Percentiles rank a stretch among this genome's conserved stretches.
Conservation (phyloP, 352 stramenopile species). For the Elongisporangium prolatum region DNA sequence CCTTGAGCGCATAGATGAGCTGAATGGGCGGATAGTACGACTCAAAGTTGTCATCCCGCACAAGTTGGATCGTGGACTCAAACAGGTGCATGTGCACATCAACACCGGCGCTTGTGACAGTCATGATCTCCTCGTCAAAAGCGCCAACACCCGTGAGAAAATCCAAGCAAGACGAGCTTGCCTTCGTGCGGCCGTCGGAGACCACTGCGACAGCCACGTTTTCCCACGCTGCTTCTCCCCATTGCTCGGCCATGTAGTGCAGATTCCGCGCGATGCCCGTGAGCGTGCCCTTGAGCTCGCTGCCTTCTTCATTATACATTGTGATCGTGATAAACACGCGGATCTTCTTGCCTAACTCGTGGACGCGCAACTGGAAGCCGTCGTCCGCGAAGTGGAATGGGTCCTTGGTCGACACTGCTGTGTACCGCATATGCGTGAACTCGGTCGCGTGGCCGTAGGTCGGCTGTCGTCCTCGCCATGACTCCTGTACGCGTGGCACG, state of each 20-base stretch:
- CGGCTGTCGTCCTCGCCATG: slow-evolving; percentile 25
- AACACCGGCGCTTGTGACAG: slow-evolving; percentile 33
- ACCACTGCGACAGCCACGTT: slow-evolving; percentile 32
- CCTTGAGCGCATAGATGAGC: slow-evolving; percentile 47
- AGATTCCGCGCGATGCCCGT: slow-evolving; percentile 35
- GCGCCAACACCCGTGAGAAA: slow-evolving; percentile 29
- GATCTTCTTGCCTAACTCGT: slow-evolving; percentile 25
- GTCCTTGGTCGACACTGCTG: slow-evolving; percentile 36
- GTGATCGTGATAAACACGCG: slow-evolving; percentile 47
- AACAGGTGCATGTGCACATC: slow-evolving; percentile 43
- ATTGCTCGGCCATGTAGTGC: slow-evolving; percentile 34
- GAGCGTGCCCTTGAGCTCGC: slow-evolving; percentile 31
- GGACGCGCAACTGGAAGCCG: slow-evolving; percentile 31
- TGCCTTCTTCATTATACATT: slow-evolving; percentile 49
- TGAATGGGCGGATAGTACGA: slow-evolving; percentile 43
- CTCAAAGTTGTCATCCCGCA: slow-evolving; percentile 34
- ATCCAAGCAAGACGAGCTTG: slow-evolving; percentile 29
- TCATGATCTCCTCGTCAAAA: slow-evolving; percentile 57
- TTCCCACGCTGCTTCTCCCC: slow-evolving; percentile 32
- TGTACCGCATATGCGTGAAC: slow-evolving; percentile 47
- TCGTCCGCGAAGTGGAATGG: slow-evolving; percentile 37
- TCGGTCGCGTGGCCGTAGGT: slow-evolving; percentile 21
- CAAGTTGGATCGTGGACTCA: slow-evolving; percentile 37
- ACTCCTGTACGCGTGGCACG: slow-evolving; percentile 34
- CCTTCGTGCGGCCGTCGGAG: slow-evolving; percentile 40